Evolutionary conservation across 164 flowering plant species (phyloP).

Genomic region (Dillenia suffruticosa): DNA sequence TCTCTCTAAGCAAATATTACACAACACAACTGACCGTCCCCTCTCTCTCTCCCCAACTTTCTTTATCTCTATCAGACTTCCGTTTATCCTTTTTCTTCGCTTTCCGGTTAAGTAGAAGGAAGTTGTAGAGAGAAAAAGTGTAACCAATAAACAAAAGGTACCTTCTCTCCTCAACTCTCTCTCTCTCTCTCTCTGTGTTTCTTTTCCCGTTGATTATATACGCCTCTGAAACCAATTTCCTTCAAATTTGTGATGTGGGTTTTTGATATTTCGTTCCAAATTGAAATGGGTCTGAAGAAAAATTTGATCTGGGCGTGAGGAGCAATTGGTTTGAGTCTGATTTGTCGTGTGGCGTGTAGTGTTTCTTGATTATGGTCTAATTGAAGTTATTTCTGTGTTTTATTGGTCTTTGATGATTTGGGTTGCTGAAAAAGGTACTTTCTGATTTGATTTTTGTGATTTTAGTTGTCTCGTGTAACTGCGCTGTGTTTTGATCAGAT

Average conservation of each 20-base stretch:
- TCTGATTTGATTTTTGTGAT: not conserved
- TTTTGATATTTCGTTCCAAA: not conserved
- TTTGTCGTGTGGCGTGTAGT: slow-evolving; percentile 4
- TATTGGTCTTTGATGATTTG: slow-evolving; percentile 6
- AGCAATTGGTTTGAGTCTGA: not conserved
- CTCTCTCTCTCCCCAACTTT: too few relatives aligned
- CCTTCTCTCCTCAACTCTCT: too few relatives aligned
- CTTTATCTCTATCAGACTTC: not conserved
- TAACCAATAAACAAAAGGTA: too few relatives aligned
- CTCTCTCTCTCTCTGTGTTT: too few relatives aligned
- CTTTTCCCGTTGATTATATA: too few relatives aligned
- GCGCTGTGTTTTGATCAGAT: too few relatives aligned
- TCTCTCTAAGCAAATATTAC: slow-evolving; percentile 16
- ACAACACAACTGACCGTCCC: too few relatives aligned
- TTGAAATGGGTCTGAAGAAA: not conserved
- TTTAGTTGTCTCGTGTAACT: slow-evolving; percentile 3
- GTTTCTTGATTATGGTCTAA: not conserved
- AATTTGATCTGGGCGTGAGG: slow-evolving; percentile 3
- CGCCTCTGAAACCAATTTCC: not conserved
- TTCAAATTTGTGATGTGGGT: not conserved
- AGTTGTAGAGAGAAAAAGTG: slow-evolving; percentile 3
- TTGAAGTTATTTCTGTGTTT: slow-evolving; percentile 3
- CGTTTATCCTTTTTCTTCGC: slow-evolving; percentile 10
- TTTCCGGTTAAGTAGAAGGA: slow-evolving; percentile 5
- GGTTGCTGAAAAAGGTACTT: not conserved